Conservation (phyloP, 1,284 basidiomycete genomes). For the Cutaneotrichosporon curvatum region DNA sequence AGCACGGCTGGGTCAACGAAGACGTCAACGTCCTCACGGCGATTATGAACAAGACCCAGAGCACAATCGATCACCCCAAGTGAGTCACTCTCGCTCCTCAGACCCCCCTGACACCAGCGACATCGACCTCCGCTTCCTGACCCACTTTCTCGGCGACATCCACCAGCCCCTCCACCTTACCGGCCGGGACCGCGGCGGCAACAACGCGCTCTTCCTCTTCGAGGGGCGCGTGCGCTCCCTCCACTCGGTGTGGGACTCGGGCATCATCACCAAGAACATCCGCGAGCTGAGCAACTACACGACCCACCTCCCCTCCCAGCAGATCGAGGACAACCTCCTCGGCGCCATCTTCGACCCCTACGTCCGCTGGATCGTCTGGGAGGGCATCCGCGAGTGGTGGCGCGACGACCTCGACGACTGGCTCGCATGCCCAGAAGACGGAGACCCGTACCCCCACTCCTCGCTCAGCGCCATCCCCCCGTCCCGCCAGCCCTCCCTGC, state of each 20-base stretch:
- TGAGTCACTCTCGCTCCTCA: neutral
- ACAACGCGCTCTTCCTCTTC: slow-evolving; percentile 62
- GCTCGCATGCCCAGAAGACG: slow-evolving; percentile 57
- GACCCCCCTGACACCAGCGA: slow-evolving; percentile 32
- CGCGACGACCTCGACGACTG: slow-evolving; percentile 54
- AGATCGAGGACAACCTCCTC: slow-evolving; percentile 65
- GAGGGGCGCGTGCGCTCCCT: slow-evolving; percentile 59
- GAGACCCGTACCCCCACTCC: slow-evolving; percentile 45
- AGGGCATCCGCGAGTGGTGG: slow-evolving; percentile 67
- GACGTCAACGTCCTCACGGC: slow-evolving; percentile 66
- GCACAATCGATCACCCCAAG: neutral
- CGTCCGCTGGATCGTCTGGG: slow-evolving; percentile 74
- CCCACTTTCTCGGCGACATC: slow-evolving; percentile 85
- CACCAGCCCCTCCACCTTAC: slow-evolving; percentile 86
- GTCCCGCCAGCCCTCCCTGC: slow-evolving; percentile 2
- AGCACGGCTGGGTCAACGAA: slow-evolving; percentile 63
- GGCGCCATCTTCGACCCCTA: slow-evolving; percentile 82
- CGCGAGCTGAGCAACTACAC: slow-evolving; percentile 70
- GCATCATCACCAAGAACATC: slow-evolving; percentile 72
- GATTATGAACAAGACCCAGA: slow-evolving; percentile 62
- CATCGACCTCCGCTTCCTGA: slow-evolving; percentile 73
- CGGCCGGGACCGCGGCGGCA: slow-evolving; percentile 76
- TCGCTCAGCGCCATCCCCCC: slow-evolving; percentile 12
- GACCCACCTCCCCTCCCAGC: slow-evolving; percentile 54
- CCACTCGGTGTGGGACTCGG: slow-evolving; percentile 77